A percentile compares a stretch with the other conserved stretches of the same genome.
phyloP scores from a whole-genome alignment of 192 early-diverging fungal species.

The Chytriomyces sp. region DNA sequence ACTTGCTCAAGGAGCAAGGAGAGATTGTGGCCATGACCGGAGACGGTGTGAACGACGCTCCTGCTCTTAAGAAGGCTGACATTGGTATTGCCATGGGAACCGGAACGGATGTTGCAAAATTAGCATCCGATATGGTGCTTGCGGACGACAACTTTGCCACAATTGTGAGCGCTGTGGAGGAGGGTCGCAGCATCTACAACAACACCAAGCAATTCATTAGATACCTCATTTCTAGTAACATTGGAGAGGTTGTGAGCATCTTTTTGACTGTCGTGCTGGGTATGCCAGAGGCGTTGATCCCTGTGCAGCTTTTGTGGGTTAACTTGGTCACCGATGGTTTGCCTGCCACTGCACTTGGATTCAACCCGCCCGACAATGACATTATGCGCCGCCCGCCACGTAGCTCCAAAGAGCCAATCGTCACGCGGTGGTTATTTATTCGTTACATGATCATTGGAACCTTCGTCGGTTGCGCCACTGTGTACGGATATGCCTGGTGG shows the following conservation, averaged over 20 bases:
- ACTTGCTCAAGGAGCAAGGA: conserved; percentile 81
- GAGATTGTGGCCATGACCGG: conserved; percentile 95
- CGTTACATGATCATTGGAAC: conserved; percentile 90
- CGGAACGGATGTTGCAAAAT: conserved; percentile 98
- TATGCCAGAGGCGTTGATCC: conserved; percentile 96
- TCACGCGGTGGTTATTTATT: conserved; percentile 92
- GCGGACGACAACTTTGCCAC: conserved; percentile 99
- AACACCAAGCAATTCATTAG: conserved; percentile 99
- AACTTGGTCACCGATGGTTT: conserved; percentile 98
- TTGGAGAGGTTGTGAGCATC: conserved; percentile 97
- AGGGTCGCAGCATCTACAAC: conserved; percentile 97
- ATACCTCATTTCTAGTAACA: conserved; percentile 97
- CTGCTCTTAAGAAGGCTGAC: conserved; percentile 96
- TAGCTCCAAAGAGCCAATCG: conserved; percentile 81
- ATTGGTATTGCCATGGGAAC: conserved; percentile 99
- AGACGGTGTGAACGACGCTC: conserved; percentile 99
- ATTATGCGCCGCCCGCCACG: conserved; percentile 94
- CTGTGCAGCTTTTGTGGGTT: conserved; percentile 98
- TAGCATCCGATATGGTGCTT: conserved; percentile 97
- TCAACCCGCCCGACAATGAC: conserved; percentile 95
- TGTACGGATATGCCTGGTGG: conserved; percentile 99
- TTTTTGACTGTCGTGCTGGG: conserved; percentile 96
- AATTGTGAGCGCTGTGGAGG: conserved; percentile 95
- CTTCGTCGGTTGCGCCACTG: conserved; percentile 91
- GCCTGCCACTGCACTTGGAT: conserved; percentile 96